Conservation (phyloP, 805 yeast genomes). For the Kuraishia piskuri region DNA sequence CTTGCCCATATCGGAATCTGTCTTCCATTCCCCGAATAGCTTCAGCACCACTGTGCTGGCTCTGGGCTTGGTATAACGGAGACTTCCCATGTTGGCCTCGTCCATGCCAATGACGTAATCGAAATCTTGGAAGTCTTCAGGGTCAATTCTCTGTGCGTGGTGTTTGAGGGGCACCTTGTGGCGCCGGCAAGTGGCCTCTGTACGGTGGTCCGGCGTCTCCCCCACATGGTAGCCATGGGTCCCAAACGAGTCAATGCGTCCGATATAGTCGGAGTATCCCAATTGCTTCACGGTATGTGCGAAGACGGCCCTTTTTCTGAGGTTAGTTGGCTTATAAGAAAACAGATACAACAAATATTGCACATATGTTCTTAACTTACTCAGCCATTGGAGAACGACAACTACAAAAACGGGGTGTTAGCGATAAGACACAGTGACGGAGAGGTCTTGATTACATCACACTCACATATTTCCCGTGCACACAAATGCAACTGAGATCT, state of each 20-base stretch:
- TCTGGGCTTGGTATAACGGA: slow-evolving; percentile 45
- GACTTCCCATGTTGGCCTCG: slow-evolving; percentile 43
- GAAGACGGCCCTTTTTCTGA: slow-evolving; percentile 54
- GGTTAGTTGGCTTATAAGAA: slow-evolving; percentile 1
- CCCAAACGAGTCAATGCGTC: slow-evolving; percentile 76
- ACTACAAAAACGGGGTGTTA: slow-evolving; percentile 21
- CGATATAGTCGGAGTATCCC: slow-evolving; percentile 36
- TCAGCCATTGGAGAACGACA: slow-evolving; percentile 99
- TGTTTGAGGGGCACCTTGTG: slow-evolving; percentile 75
- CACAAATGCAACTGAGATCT: slow-evolving; percentile 71
- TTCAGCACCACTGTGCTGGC: slow-evolving; percentile 39
- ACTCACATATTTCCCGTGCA: slow-evolving; percentile 84
- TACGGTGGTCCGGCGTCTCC: slow-evolving; percentile 71
- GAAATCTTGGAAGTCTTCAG: slow-evolving; percentile 43
- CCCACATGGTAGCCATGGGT: slow-evolving; percentile 83
- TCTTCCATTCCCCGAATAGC: slow-evolving; percentile 78
- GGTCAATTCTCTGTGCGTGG: slow-evolving; percentile 57
- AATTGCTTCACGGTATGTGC: slow-evolving; percentile 47
- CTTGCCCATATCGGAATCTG: slow-evolving; percentile 35
- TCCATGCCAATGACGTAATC: slow-evolving; percentile 72
- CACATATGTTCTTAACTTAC: slow-evolving; percentile 16
- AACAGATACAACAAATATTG: too few species aligned
- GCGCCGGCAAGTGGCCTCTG: slow-evolving; percentile 54
- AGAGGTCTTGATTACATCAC: not conserved
- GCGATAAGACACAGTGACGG: slow-evolving; percentile 1